Evolutionary conservation across 1,139 yeast species (phyloP), one percentile per base, ranked within the genome.

Genomic region (Yamadazyma kanchanaburiensis): DNA sequence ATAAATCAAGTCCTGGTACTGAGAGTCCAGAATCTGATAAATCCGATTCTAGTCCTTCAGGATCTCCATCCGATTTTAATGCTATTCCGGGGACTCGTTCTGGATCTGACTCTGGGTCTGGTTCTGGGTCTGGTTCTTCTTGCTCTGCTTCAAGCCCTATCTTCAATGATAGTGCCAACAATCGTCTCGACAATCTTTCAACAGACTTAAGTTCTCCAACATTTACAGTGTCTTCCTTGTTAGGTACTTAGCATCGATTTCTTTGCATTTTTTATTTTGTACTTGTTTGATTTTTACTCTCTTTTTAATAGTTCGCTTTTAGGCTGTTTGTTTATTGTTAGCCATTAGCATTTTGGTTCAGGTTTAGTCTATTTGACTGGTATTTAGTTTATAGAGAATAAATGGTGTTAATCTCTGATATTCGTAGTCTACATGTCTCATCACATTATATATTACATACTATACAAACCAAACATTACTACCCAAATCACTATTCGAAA

Each of bases 401-500:
- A n/a, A n/a, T n/a, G n/a, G n/a, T n/a, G n/a, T n/a, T n/a, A n/a
- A n/a, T n/a, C n/a, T n/a, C n/a, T n/a, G n/a, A n/a, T n/a, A n/a
- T n/a, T n/a, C n/a, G n/a, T n/a, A n/a, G n/a, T n/a, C n/a, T n/a
- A n/a, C n/a, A n/a, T n/a, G n/a, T n/a, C n/a, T n/a, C n/a, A n/a
- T n/a, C n/a, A n/a, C n/a, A n/a, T n/a, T n/a, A n/a, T n/a, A n/a
- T n/a, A n/a, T n/a, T n/a, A n/a, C n/a, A n/a, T n/a, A n/a, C n/a
- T n/a, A n/a, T n/a, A n/a, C n/a, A n/a, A n/a, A n/a, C n/a, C n/a
- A n/a, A n/a, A n/a, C n/a, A n/a, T n/a, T n/a, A n/a, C n/a, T n/a
- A n/a, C n/a, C n/a, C n/a, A n/a, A n/a, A n/a, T n/a, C 25, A 14
- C 23, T 49, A 55, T 39, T 80, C 95, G 58, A 88, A 89, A 40